These are phyloP conservation scores for Ophiostoma perfectum DNA, from an alignment of 2,329 filamentous ascomycete species.

Conservation along the genomic window DNA sequence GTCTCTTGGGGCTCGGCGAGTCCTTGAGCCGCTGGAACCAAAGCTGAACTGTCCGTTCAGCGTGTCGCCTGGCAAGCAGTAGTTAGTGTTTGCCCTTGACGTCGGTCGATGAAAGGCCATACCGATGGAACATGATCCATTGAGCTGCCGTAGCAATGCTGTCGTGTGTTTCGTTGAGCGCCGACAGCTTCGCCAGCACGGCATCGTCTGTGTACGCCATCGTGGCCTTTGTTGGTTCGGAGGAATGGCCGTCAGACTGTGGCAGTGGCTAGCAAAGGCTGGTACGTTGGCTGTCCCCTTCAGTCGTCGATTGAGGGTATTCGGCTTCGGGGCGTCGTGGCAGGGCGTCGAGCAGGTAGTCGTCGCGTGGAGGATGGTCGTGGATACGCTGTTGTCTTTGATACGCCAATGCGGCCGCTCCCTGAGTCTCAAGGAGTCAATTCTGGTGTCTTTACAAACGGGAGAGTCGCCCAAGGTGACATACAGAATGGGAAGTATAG, in stretches of 20 bases:
- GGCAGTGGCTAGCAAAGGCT: too few relatives aligned
- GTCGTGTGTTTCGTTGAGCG: constrained; percentile 94
- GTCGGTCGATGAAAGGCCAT: constrained; percentile 16
- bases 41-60: constrained; percentile 82
- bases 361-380: not conserved
- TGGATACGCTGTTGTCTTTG: not conserved
- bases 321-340: not conserved
- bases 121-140: constrained; percentile 98
- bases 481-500: not conserved
- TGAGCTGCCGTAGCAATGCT: constrained; percentile 93
- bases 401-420: not conserved
- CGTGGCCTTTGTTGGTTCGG: not conserved
- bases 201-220: constrained; percentile 98
- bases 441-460: constrained; percentile 2
- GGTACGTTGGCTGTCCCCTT: too few relatives aligned
- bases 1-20: constrained; percentile 73
- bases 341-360: not conserved
- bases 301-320: too few relatives aligned
- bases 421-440: not conserved
- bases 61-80: constrained; percentile 54
- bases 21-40: constrained; percentile 91
- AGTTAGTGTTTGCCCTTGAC: not conserved
- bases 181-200: constrained; percentile 88
- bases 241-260: not conserved
- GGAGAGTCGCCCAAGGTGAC: not conserved